A percentile compares a stretch with the other conserved stretches of the same genome.
phyloP scores from a whole-genome alignment of 2,329 filamentous ascomycete genomes.

The Didymellaceae sp. region DNA sequence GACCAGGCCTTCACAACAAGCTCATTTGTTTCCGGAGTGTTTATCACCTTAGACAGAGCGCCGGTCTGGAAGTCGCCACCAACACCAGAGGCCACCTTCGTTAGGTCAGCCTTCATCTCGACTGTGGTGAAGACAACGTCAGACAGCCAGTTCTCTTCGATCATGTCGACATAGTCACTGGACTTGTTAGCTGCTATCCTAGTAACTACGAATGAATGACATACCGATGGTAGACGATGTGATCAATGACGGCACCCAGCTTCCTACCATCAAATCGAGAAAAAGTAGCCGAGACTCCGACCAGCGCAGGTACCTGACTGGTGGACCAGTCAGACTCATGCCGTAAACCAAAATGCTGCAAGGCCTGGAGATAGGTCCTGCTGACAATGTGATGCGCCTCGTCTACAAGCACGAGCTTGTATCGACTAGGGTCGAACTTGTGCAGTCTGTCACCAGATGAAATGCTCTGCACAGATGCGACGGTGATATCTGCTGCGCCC shows the following conservation, averaged over 20 bases:
- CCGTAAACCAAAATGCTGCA: slow-evolving; percentile 79
- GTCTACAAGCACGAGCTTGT: slow-evolving; percentile 92
- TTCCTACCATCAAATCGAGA: slow-evolving; percentile 83
- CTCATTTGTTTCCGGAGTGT: slow-evolving; percentile 80
- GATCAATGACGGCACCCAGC: slow-evolving; percentile 84
- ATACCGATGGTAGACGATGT: slow-evolving; percentile 90
- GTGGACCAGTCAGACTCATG: slow-evolving; percentile 51
- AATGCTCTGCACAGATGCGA: slow-evolving; percentile 89
- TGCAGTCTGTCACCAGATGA: slow-evolving; percentile 75
- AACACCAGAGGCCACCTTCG: slow-evolving; percentile 66
- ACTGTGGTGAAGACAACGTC: slow-evolving; percentile 96
- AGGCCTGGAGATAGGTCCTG: slow-evolving; percentile 73
- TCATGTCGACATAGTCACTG: slow-evolving; percentile 76
- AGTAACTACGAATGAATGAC: slow-evolving; percentile 1
- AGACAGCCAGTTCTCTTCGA: slow-evolving; percentile 89
- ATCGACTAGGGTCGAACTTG: slow-evolving; percentile 80
- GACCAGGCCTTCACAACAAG: slow-evolving; percentile 88
- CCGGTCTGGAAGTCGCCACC: slow-evolving; percentile 80
- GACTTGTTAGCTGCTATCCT: slow-evolving; percentile 4
- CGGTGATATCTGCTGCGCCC: slow-evolving; percentile 86
- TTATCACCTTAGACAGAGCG: slow-evolving; percentile 82
- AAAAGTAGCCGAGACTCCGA: slow-evolving; percentile 87
- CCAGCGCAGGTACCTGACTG: slow-evolving; percentile 60
- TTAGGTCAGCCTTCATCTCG: slow-evolving; percentile 79
- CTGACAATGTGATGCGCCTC: slow-evolving; percentile 98